Base-by-base conservation (phyloP, 2,329 filamentous ascomycete genomes). In the Ophiostoma montium region DNA sequence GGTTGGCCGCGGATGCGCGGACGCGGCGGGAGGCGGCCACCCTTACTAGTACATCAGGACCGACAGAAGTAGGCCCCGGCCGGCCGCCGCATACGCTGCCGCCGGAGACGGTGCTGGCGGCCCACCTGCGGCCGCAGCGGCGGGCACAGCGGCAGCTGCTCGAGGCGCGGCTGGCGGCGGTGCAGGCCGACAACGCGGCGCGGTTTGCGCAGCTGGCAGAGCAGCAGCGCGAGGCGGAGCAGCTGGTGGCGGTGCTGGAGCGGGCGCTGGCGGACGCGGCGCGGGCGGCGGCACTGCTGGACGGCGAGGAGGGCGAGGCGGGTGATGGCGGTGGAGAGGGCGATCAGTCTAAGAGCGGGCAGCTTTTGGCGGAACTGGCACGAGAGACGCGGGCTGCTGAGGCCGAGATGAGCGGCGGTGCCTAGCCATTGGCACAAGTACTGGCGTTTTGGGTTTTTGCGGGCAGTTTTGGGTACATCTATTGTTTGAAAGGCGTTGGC, bases 151-250 rank as follows among this genome's bases (percentile, higher is more conserved):
- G 72, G 49, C 70, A 69, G 2, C 70, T 72, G 56, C 70, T 82
- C 53, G 76, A 76, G 58, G 75, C 74, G 9, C 67, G 66, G 43
- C 64, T 82, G 32, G 72, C 75, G 57, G 76, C 74, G 19, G 68
- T 68, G 39, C 75, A 80, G 59, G 66, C 70, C 15, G 69, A 73
- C 57, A 82, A 82, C 59, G 70, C 72, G 13, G 65, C 62, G 6
- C 63, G 80, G 16, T 72, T 70, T 51, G 68, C 69, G 39, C 69
- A 71, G 48, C 66, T 82, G 12, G 62, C 64, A 46, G 62, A 59
- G 36, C 78, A 82, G 66, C 68, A 75, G 52, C 63, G 62, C 2
- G 76, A 80, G 62, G 71, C 78, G 33, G 70, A 70, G 48, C 62
- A 60, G 18, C 63, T 82, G 36, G 61, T 79, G 19, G 62, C 56